A percentile compares a stretch with the other conserved stretches of the same genome.
These are phyloP conservation scores for Diplodia sapinea DNA, from an alignment of 2,329 filamentous ascomycete genomes.

Conservation along the genomic window DNA sequence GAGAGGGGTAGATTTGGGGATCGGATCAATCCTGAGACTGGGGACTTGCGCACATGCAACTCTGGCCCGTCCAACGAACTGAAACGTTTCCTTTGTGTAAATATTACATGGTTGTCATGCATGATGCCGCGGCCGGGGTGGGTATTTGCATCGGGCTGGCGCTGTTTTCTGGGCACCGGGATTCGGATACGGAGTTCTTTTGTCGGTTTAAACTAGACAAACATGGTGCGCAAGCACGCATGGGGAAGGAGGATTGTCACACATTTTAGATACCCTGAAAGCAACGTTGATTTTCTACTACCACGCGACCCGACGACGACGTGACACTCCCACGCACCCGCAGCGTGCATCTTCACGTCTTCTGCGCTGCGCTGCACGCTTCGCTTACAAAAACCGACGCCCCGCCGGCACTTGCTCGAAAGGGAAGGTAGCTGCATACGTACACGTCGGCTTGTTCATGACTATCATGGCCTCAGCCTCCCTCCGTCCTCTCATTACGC, in stretches of 20 bases:
- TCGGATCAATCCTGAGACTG: not conserved
- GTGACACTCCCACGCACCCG: not conserved
- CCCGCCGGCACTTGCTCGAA: not conserved
- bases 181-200: not conserved
- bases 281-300: not conserved
- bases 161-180: not conserved
- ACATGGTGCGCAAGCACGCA: not conserved
- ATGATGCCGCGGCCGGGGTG: not conserved
- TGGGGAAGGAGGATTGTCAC: not conserved
- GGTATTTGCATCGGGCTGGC: not conserved
- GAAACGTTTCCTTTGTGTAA: conserved; percentile 19
- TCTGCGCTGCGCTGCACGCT: not conserved
- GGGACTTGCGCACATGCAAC: not conserved
- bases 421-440: not conserved
- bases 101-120: not conserved
- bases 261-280: not conserved
- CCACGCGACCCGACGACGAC: too few species aligned
- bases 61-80: not conserved
- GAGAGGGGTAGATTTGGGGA: not conserved
- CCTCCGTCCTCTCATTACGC: too few species aligned
- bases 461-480: too few species aligned
- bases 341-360: not conserved
- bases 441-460: too few species aligned
- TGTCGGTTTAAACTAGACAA: not conserved
- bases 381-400: not conserved